These are phyloP conservation scores for Clonostachys chloroleuca DNA, from an alignment of 2,329 filamentous ascomycete species.

Conservation along the genomic window DNA sequence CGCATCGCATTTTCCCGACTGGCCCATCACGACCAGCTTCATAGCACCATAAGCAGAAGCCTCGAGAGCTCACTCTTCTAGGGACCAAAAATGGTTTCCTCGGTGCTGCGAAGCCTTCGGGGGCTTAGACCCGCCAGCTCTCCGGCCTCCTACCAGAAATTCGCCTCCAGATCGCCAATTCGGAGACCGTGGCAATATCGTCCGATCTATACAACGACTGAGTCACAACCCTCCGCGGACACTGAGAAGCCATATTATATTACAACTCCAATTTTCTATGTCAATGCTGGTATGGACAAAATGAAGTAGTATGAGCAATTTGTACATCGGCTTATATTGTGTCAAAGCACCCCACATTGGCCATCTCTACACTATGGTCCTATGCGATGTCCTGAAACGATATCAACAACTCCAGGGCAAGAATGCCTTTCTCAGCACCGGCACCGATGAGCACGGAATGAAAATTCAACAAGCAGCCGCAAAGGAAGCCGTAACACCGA, in stretches of 20 bases:
- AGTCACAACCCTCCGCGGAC: not conserved
- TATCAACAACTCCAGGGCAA: slow-evolving; percentile 77
- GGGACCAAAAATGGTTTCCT: not conserved
- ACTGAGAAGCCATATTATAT: slow-evolving; percentile 83
- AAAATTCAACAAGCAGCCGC: slow-evolving; percentile 89
- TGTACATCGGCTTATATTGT: slow-evolving; percentile 8
- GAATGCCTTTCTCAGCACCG: slow-evolving; percentile 74
- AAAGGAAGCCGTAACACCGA: slow-evolving; percentile 65
- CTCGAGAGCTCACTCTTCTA: too few relatives aligned
- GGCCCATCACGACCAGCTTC: not conserved
- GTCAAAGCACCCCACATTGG: slow-evolving; percentile 81
- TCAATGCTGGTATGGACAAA: slow-evolving; percentile 71
- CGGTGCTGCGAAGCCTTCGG: slow-evolving; percentile 1
- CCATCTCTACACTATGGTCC: slow-evolving; percentile 88
- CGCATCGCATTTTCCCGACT: not conserved
- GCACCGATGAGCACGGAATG: slow-evolving; percentile 96
- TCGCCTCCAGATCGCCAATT: too few relatives aligned
- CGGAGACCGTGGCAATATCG: too few relatives aligned
- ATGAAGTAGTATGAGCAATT: not conserved
- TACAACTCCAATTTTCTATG: slow-evolving; percentile 97
- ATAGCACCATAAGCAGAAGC: not conserved
- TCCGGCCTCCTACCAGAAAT: too few relatives aligned
- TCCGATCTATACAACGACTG: not conserved
- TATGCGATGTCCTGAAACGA: slow-evolving; percentile 87
- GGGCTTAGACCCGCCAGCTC: not conserved